Evolutionary conservation across 805 yeast genomes (phyloP).

Genomic region (Candida vartiovaarae): DNA sequence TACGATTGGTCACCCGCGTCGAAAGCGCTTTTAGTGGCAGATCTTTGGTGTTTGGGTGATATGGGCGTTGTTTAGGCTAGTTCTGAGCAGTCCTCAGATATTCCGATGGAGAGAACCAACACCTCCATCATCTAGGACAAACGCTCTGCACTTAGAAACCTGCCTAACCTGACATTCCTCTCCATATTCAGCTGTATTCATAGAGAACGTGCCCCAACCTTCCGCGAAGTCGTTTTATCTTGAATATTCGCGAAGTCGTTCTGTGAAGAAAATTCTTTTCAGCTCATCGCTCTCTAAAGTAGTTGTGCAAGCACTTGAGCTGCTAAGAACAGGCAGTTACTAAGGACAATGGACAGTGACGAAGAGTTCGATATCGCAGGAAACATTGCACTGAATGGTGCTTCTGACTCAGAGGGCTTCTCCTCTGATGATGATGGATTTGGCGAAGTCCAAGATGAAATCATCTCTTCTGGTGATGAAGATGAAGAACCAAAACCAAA

Average conservation of each 20-base stretch:
- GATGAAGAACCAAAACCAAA: conserved; percentile 22
- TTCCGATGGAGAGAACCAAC: too few species aligned
- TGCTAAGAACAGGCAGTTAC: too few species aligned
- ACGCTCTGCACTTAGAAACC: too few species aligned
- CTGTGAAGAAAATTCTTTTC: background rate
- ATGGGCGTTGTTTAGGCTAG: too few species aligned
- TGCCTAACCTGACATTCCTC: too few species aligned
- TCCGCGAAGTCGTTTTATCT: background rate
- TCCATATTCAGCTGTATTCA: too few species aligned
- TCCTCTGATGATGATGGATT: conserved; percentile 25
- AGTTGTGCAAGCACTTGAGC: background rate
- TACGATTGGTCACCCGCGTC: too few species aligned
- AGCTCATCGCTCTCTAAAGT: background rate
- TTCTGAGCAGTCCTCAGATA: too few species aligned
- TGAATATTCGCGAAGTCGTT: background rate
- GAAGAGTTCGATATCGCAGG: conserved; percentile 58
- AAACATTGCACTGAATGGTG: conserved; percentile 43
- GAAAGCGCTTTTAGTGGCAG: too few species aligned
- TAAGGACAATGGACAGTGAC: conserved; percentile 8
- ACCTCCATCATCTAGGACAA: too few species aligned
- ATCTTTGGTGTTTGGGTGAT: too few species aligned
- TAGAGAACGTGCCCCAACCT: background rate
- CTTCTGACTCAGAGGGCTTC: conserved; percentile 30
- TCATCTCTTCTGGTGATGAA: conserved; percentile 44
- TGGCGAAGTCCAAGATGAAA: conserved; percentile 45